Evolutionary conservation across 495 filamentous ascomycete genomes (phyloP).

Genomic region (Staphylotrichum tortipilum): DNA sequence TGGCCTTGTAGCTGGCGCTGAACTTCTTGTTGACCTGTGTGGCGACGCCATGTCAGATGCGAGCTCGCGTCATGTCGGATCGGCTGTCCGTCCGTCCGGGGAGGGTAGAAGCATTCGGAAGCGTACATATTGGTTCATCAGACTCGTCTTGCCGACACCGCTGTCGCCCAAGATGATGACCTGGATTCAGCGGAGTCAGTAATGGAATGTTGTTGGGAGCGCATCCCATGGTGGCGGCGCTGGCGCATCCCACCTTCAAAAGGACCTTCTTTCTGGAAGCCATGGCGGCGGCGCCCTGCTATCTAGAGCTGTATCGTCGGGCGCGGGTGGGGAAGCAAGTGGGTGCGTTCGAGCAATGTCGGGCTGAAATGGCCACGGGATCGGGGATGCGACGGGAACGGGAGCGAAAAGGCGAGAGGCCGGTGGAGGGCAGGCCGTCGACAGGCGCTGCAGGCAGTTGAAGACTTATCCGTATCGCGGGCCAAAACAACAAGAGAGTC

Average conservation of each 20-base stretch:
- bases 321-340: slow-evolving; percentile 5
- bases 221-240: neutral
- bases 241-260: slow-evolving; percentile 61
- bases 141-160: slow-evolving; percentile 96
- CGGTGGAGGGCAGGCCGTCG: too few species aligned
- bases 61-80: neutral
- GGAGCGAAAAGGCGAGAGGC: neutral
- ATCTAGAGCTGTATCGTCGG: neutral
- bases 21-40: slow-evolving; percentile 98
- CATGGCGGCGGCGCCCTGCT: slow-evolving; percentile 50
- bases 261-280: slow-evolving; percentile 94
- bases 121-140: slow-evolving; percentile 99
- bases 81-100: neutral
- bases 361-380: neutral
- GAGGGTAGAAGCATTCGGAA: slow-evolving; percentile 29
- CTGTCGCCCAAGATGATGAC: slow-evolving; percentile 98
- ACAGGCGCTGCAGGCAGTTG: too few species aligned
- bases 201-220: neutral
- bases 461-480: too few species aligned
- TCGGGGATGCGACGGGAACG: neutral
- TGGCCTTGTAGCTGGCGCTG: slow-evolving; percentile 98
- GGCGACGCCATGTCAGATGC: slow-evolving; percentile 5
- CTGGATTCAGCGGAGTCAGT: slow-evolving; percentile 35
- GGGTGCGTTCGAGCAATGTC: neutral
- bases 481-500: neutral